phyloP scores from a whole-genome alignment of 331 rosid species.

The Quercus tomentella region DNA sequence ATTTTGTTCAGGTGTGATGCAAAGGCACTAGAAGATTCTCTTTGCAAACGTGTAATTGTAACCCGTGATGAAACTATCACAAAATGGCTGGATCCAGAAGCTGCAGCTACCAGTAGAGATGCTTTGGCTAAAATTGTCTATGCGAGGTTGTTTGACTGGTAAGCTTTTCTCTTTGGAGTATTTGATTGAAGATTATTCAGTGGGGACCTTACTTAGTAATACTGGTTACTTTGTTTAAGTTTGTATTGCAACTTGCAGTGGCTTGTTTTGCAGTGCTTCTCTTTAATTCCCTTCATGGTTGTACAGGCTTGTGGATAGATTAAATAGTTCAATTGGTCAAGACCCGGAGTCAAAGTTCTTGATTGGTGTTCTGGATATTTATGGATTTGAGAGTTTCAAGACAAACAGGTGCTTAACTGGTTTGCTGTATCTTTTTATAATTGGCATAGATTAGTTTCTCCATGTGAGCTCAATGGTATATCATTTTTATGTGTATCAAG shows the following conservation, averaged over 20 bases:
- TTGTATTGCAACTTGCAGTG: neutral
- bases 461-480: conserved; percentile 7
- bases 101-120: conserved; percentile 89
- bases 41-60: conserved; percentile 87
- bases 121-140: conserved; percentile 86
- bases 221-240: conserved; percentile 15
- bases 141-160: conserved; percentile 92
- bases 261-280: neutral
- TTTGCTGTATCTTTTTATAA: conserved; percentile 43
- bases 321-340: conserved; percentile 86
- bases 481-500: neutral
- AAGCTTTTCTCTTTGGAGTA: conserved; percentile 20
- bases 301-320: conserved; percentile 82
- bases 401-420: conserved; percentile 84
- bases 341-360: conserved; percentile 76
- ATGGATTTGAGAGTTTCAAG: conserved; percentile 98
- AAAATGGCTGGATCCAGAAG: conserved; percentile 82
- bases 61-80: conserved; percentile 96
- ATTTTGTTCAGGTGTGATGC: conserved; percentile 81
- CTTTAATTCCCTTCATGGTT: conserved; percentile 22
- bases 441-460: conserved; percentile 23
- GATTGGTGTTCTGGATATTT: conserved; percentile 95
- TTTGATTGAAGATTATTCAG: conserved; percentile 12
- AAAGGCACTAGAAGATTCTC: conserved; percentile 89
- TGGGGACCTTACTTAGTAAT: conserved; percentile 6